Conservation (phyloP, 2,329 filamentous ascomycete genomes). For the Hypoxylon sp. region DNA sequence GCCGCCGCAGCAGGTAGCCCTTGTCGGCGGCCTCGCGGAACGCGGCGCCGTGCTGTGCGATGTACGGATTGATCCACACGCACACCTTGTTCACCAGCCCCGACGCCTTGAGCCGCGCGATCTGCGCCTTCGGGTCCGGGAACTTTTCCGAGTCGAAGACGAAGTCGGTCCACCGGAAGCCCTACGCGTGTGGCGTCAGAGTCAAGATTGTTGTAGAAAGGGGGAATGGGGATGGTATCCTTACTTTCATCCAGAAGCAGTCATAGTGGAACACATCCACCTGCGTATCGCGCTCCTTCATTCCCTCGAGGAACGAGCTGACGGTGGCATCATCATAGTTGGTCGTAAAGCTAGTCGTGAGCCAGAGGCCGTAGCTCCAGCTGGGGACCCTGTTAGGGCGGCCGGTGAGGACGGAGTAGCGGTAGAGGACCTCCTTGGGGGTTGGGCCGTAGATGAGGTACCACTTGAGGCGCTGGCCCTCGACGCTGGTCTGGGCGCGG, state of each 20-base stretch:
- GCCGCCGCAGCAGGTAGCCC: conserved; percentile 73
- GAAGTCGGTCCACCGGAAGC: conserved; percentile 79
- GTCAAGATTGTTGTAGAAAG: too few species aligned
- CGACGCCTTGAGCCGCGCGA: conserved; percentile 68
- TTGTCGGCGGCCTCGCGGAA: conserved; percentile 71
- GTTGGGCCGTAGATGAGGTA: conserved; percentile 76
- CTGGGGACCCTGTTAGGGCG: conserved; percentile 69
- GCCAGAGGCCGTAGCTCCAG: conserved; percentile 80
- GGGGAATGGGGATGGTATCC: not conserved
- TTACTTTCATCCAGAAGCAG: conserved; percentile 75
- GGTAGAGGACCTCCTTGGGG: conserved; percentile 74
- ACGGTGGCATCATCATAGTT: conserved; percentile 76
- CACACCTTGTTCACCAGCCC: conserved; percentile 70
- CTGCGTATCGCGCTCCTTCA: conserved; percentile 69
- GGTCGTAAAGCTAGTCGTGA: conserved; percentile 79
- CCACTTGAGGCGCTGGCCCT: conserved; percentile 75
- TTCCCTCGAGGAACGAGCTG: conserved; percentile 71
- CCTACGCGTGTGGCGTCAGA: conserved; percentile 42
- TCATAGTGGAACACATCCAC: conserved; percentile 80
- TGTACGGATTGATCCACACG: conserved; percentile 80
- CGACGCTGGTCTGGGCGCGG: conserved; percentile 72
- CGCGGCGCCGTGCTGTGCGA: conserved; percentile 72
- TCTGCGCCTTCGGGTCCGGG: conserved; percentile 71
- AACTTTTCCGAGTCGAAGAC: conserved; percentile 73
- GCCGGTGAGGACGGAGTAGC: conserved; percentile 74